These are phyloP conservation scores for Gardenia jasminoides DNA, from an alignment of 257 asterid genomes.

Conservation along the genomic window DNA sequence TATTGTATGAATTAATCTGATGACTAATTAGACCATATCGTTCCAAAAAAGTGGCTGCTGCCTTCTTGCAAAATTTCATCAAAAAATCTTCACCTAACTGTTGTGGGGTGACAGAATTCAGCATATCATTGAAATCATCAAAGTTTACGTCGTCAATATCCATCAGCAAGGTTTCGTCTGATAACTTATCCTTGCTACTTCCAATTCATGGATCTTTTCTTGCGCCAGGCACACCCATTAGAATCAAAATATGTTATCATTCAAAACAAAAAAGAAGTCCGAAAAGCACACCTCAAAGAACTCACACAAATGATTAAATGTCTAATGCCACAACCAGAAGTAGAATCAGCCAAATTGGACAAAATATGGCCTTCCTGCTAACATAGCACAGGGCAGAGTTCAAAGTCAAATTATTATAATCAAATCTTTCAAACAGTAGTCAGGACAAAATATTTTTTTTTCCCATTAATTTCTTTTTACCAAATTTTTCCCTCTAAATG, in stretches of 20 bases:
- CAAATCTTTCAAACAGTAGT: background rate
- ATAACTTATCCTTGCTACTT: constrained; percentile 18
- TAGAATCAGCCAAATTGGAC: background rate
- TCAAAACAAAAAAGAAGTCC: background rate
- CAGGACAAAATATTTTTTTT: background rate
- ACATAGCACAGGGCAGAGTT: background rate
- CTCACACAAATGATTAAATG: background rate
- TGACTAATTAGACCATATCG: constrained; percentile 79
- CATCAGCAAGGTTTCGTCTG: constrained; percentile 19
- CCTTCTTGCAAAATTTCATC: constrained; percentile 58
- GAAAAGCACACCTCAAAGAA: background rate
- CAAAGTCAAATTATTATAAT: background rate
- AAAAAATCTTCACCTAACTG: constrained; percentile 45
- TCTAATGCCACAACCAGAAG: background rate
- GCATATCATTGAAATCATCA: constrained; percentile 51
- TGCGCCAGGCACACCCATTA: constrained; percentile 7
- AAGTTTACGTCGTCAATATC: constrained; percentile 51
- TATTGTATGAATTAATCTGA: constrained; percentile 78
- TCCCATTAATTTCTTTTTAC: too few relatives aligned
- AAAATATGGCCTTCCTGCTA: background rate
- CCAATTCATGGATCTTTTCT: constrained; percentile 24
- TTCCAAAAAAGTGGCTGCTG: constrained; percentile 65
- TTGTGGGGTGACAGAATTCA: constrained; percentile 33
- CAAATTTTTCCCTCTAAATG: background rate
- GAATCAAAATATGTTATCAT: background rate